These are phyloP conservation scores for Trichophaea hybrida DNA, from an alignment of 2,329 filamentous ascomycete genomes.

Conservation along the genomic window DNA sequence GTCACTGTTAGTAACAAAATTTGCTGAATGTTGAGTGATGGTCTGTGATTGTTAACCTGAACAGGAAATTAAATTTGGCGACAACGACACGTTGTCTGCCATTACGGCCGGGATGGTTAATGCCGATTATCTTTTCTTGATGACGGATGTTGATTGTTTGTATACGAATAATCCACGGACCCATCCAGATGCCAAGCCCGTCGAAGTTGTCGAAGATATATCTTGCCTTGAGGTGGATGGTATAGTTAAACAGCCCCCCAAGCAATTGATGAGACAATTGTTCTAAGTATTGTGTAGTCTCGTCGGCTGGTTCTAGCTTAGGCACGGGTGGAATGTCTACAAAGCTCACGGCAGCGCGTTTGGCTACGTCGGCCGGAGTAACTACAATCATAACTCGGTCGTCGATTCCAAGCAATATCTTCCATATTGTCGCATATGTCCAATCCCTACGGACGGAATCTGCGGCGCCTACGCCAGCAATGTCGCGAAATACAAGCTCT, in stretches of 20 bases:
- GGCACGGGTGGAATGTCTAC: conserved; percentile 96
- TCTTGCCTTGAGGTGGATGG: conserved; percentile 65
- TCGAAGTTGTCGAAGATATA: conserved; percentile 87
- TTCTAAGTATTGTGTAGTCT: conserved; percentile 43
- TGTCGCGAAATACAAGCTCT: conserved; percentile 17
- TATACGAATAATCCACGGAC: conserved; percentile 91
- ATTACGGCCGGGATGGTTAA: conserved; percentile 97
- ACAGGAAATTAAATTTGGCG: conserved; percentile 90
- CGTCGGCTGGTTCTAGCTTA: conserved; percentile 70
- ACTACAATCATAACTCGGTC: conserved; percentile 91
- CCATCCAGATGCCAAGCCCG: conserved; percentile 71
- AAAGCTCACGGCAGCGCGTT: conserved; percentile 82
- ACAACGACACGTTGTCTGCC: conserved; percentile 93
- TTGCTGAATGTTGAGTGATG: neutral
- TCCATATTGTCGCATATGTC: conserved; percentile 69
- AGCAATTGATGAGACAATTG: neutral
- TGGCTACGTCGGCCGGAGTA: conserved; percentile 87
- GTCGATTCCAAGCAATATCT: conserved; percentile 83
- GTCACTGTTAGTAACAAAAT: conserved; percentile 46
- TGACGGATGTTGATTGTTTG: conserved; percentile 96
- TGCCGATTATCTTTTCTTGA: conserved; percentile 89
- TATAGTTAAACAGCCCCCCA: conserved; percentile 29
- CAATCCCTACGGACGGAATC: conserved; percentile 41
- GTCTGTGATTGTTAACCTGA: neutral
- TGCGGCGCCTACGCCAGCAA: conserved; percentile 13